phyloP scores from a whole-genome alignment of 805 yeast genomes.

The Cephaloascus fragrans region DNA sequence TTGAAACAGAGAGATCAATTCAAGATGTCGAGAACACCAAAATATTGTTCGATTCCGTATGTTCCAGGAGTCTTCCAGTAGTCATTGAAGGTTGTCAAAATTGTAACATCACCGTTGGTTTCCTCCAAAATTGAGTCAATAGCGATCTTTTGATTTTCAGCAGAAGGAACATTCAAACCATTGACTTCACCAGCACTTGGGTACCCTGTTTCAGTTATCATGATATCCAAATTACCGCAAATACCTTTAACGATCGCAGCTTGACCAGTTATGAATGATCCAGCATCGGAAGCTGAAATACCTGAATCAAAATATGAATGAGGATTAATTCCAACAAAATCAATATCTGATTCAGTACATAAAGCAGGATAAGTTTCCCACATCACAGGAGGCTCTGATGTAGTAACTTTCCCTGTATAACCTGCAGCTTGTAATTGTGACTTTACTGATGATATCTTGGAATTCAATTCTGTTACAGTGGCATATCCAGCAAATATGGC shows the following conservation, averaged over 20 bases:
- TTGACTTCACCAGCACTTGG: slow-evolving; percentile 66
- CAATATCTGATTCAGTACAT: slow-evolving; percentile 64
- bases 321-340: slow-evolving; percentile 78
- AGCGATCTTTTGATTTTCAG: slow-evolving; percentile 64
- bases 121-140: slow-evolving; percentile 50
- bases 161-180: slow-evolving; percentile 66
- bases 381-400: slow-evolving; percentile 84
- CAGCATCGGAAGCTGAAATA: slow-evolving; percentile 58
- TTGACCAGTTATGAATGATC: slow-evolving; percentile 61
- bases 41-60: slow-evolving; percentile 79
- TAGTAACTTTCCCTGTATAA: slow-evolving; percentile 65
- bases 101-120: slow-evolving; percentile 51
- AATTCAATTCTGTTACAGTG: slow-evolving; percentile 50
- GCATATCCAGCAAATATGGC: slow-evolving; percentile 60
- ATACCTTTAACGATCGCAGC: slow-evolving; percentile 37
- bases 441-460: slow-evolving; percentile 59
- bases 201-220: slow-evolving; percentile 83
- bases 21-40: slow-evolving; percentile 51
- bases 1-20: slow-evolving; percentile 6
- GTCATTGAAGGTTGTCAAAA: slow-evolving; percentile 77
- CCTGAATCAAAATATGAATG: slow-evolving; percentile 73
- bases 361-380: slow-evolving; percentile 54
- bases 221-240: slow-evolving; percentile 47
- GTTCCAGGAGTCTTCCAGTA: slow-evolving; percentile 81
- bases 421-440: slow-evolving; percentile 54